Percentiles rank a stretch among this genome's conserved stretches.
Conservation (phyloP, 2,329 filamentous ascomycete genomes). For the Thermothelomyces thermophilus region DNA sequence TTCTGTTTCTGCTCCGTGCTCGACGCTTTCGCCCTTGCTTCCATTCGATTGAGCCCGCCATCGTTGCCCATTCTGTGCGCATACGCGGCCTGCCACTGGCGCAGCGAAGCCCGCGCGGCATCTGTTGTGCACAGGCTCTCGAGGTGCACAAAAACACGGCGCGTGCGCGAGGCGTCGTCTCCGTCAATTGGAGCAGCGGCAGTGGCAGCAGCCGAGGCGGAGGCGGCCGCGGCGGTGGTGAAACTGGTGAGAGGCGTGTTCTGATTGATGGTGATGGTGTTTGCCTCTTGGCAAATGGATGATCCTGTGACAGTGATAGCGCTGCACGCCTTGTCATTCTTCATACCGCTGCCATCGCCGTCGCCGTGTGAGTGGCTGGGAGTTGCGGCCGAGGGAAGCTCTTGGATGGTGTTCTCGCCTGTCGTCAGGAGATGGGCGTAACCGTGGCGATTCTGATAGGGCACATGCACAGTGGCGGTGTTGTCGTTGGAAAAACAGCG, state of each 20-base stretch:
- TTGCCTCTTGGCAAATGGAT: background rate
- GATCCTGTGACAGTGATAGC: background rate
- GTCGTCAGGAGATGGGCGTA: background rate
- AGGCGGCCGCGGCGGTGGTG: too few species aligned
- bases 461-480: background rate
- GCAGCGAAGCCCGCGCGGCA: slow-evolving; percentile 43
- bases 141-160: slow-evolving; percentile 42
- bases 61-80: slow-evolving; percentile 36
- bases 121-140: slow-evolving; percentile 40
- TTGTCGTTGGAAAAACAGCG: background rate
- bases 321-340: background rate
- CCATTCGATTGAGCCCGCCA: too few species aligned
- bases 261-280: too few species aligned
- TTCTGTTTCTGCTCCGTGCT: too few species aligned
- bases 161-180: slow-evolving; percentile 38
- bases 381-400: background rate
- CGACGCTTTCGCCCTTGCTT: too few species aligned
- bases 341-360: too few species aligned
- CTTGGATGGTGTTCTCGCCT: background rate
- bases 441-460: background rate
- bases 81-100: slow-evolving; percentile 44
- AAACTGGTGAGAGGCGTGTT: too few species aligned
- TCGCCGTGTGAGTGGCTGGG: background rate
- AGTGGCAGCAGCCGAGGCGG: too few species aligned
- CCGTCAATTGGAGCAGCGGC: background rate